Conservation (phyloP, 2,329 filamentous ascomycete species). For the Xylaria sp. region DNA sequence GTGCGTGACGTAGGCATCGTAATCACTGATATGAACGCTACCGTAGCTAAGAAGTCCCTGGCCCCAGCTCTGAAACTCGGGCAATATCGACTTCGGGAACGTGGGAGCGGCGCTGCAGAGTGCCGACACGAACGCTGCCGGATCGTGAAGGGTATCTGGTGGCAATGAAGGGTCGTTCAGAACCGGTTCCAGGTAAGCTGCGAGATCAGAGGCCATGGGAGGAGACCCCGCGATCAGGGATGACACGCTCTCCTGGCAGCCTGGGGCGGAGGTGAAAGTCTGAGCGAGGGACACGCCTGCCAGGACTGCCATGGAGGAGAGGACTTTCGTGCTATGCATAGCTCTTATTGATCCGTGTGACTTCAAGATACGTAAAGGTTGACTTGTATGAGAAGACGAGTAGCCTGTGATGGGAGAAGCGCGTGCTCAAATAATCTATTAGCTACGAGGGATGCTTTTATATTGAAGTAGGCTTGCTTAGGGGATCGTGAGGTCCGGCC, state of each 20-base stretch:
- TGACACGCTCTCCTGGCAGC: background rate
- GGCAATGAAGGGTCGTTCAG: background rate
- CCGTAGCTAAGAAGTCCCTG: slow-evolving; percentile 17
- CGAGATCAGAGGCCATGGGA: background rate
- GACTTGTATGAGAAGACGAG: background rate
- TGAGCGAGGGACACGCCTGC: slow-evolving; percentile 14
- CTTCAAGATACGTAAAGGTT: background rate
- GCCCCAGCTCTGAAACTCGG: slow-evolving; percentile 23
- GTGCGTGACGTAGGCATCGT: slow-evolving; percentile 23
- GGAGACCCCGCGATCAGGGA: background rate
- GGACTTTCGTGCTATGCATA: slow-evolving; percentile 13
- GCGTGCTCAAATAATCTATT: background rate
- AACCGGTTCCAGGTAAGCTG: background rate
- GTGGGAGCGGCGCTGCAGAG: slow-evolving; percentile 13
- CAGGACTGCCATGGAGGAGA: slow-evolving; percentile 3
- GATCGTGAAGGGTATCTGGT: slow-evolving; percentile 19
- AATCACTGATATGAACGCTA: slow-evolving; percentile 24
- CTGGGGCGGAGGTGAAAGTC: background rate
- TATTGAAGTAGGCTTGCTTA: background rate
- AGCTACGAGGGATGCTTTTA: background rate
- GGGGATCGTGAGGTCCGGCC: background rate
- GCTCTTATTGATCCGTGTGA: background rate
- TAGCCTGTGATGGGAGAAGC: background rate
- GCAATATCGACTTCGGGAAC: slow-evolving; percentile 19
- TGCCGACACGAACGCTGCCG: slow-evolving; percentile 5